Evolutionary conservation across 495 filamentous ascomycete species (phyloP).

Genomic region (Talaromyces wortmannii): DNA sequence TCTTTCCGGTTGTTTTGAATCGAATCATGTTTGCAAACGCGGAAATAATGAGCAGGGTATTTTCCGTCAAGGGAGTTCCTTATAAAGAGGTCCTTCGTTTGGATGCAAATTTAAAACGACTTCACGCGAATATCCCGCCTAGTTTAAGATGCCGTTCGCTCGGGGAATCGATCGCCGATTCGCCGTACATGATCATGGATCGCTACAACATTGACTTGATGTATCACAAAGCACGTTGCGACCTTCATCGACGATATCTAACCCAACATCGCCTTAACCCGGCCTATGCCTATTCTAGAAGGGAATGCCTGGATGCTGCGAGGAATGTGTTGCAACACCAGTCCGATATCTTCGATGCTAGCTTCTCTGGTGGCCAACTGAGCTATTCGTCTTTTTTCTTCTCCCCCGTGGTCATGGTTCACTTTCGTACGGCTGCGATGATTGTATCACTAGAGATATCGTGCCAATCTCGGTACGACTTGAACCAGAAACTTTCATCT

Average conservation of each 20-base stretch:
- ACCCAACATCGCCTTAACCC: conserved; percentile 16
- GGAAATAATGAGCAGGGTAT: conserved; percentile 23
- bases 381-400: conserved; percentile 13
- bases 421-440: conserved; percentile 15
- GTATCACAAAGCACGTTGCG: conserved; percentile 29
- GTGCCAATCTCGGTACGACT: conserved; percentile 11
- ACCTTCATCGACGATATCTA: conserved; percentile 34
- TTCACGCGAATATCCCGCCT: conserved; percentile 8
- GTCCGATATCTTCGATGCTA: neutral
- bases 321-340: conserved; percentile 28
- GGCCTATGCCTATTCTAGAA: conserved; percentile 23
- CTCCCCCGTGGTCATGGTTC: conserved; percentile 9
- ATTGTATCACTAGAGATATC: conserved; percentile 15
- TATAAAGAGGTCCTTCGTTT: conserved; percentile 26
- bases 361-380: neutral
- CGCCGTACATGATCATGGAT: conserved; percentile 12
- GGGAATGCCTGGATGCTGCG: conserved; percentile 33
- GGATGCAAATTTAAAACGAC: conserved; percentile 22
- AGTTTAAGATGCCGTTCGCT: conserved; percentile 4
- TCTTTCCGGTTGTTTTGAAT: conserved; percentile 40
- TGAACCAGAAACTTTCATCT: conserved; percentile 8
- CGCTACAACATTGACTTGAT: conserved; percentile 13
- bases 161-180: conserved; percentile 12
- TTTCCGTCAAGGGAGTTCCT: conserved; percentile 3
- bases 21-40: conserved; percentile 28